A percentile compares a stretch with the other conserved stretches of the same genome.
These are phyloP conservation scores for Suhomyces sp. DNA, from an alignment of 805 yeast genomes.

Conservation along the genomic window DNA sequence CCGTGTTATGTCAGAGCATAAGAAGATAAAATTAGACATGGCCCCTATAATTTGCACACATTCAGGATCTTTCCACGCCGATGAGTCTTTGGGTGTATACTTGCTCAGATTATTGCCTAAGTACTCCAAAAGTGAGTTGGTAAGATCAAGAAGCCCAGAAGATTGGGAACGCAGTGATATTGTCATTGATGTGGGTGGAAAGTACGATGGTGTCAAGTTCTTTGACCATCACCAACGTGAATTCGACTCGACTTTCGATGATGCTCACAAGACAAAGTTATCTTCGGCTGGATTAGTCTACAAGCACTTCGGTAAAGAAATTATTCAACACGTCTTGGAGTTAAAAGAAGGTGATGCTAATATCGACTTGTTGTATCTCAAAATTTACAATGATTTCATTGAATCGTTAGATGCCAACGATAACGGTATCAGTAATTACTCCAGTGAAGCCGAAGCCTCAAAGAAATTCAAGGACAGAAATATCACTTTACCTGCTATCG, in stretches of 20 bases:
- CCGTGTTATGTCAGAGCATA: slow-evolving; percentile 22
- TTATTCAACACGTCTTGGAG: slow-evolving; percentile 54
- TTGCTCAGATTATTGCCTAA: slow-evolving; percentile 73
- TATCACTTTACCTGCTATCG: slow-evolving; percentile 75
- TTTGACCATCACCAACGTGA: slow-evolving; percentile 98
- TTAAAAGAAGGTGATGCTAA: slow-evolving; percentile 36
- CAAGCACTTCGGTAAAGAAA: slow-evolving; percentile 78
- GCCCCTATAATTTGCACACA: slow-evolving; percentile 78
- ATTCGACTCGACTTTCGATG: slow-evolving; percentile 71
- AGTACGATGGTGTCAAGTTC: slow-evolving; percentile 79
- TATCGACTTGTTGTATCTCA: slow-evolving; percentile 66
- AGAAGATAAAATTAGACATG: slow-evolving; percentile 17
- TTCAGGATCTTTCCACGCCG: slow-evolving; percentile 95
- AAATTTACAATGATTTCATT: slow-evolving; percentile 81
- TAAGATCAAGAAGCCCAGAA: slow-evolving; percentile 80
- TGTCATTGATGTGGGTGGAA: slow-evolving; percentile 92
- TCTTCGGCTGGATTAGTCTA: slow-evolving; percentile 93
- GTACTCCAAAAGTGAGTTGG: slow-evolving; percentile 62
- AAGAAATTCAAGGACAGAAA: slow-evolving; percentile 71
- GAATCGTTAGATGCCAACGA: slow-evolving; percentile 96
- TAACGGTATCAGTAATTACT: slow-evolving; percentile 79
- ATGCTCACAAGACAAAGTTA: slow-evolving; percentile 67
- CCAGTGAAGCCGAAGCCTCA: slow-evolving; percentile 48
- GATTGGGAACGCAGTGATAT: slow-evolving; percentile 87
- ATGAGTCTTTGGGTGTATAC: slow-evolving; percentile 90